phyloP scores from a whole-genome alignment of 78 protist genomes.

The Paulinella micropora region DNA sequence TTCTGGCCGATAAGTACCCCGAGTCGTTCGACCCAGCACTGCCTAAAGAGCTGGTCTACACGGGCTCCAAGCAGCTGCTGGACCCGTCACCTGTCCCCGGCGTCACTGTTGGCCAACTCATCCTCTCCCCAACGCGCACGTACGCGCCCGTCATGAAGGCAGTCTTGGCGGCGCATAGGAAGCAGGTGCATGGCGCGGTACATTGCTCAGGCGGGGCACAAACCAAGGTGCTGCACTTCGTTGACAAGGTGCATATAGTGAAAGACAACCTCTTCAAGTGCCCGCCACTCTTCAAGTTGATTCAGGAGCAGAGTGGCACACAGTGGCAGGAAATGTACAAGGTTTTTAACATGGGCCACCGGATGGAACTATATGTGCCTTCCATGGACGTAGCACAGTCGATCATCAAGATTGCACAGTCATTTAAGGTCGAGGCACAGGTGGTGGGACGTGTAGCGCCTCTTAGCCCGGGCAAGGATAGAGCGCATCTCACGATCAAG shows the following conservation, averaged over 20 bases:
- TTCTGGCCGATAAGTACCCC: slow-evolving; percentile 13
- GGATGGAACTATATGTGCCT: too few relatives aligned
- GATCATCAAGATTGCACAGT: too few relatives aligned
- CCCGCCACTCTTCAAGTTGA: slow-evolving; percentile 20
- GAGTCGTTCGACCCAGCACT: slow-evolving; percentile 20
- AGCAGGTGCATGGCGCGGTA: slow-evolving; percentile 18
- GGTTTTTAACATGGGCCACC: neutral
- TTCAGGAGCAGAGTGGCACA: slow-evolving; percentile 17
- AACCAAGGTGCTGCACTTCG: slow-evolving; percentile 35
- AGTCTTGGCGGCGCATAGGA: slow-evolving; percentile 9
- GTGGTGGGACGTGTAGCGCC: too few relatives aligned
- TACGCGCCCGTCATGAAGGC: slow-evolving; percentile 28
- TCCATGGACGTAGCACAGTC: too few relatives aligned
- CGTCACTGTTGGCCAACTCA: slow-evolving; percentile 24
- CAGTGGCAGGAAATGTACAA: slow-evolving; percentile 40
- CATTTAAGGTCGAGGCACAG: too few relatives aligned
- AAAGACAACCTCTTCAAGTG: slow-evolving; percentile 29
- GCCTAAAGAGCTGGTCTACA: neutral
- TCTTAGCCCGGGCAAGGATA: too few relatives aligned
- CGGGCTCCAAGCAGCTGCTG: slow-evolving; percentile 3
- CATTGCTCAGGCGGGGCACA: slow-evolving; percentile 41
- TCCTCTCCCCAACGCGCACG: slow-evolving; percentile 34
- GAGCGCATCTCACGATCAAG: too few relatives aligned
- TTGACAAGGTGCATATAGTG: slow-evolving; percentile 26
- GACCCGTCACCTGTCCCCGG: neutral